Evolutionary conservation across 2,329 filamentous ascomycete genomes (phyloP), one percentile per base, ranked within the genome.

Genomic region (Cladophialophora immunda): DNA sequence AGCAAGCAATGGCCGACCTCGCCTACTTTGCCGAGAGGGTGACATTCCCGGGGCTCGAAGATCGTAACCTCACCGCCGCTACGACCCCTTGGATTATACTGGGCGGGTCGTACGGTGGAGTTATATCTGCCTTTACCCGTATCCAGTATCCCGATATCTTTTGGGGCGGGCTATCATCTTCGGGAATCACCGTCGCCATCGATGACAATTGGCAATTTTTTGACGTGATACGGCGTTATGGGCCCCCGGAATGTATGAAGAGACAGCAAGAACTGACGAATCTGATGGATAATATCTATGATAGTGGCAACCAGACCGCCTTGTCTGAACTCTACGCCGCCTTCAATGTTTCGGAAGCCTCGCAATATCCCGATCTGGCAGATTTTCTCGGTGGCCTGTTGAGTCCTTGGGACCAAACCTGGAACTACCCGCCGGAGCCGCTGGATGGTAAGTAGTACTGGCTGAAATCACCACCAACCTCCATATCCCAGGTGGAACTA

Each of bases 21-120:
- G 91, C 88, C 1, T 96, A 92, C 78, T 96, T 96, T 78, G 91
- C 92, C 0, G 79, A 87, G 68, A 85, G 95, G 71, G 84, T 93
- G 41, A 81, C 86, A 60, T 93, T 93, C 67, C 82, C 86, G 0
- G 92, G 92, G 0, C 79, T 93, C 5, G 89, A 91, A 74, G 79
- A 91, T 68, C 75, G 85, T 22, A 85, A 93, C 69, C 78, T 94
- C 34, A 92, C 86, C 0, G 86, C 91, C 0, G 80, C 85, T 0
- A 83, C 81, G 1, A 88, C 87, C 0, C 87, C 92, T 0, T 95
- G 89, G 80, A 89, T 96, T 66, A 87, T 87, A 0, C 96, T 96
- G 67, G 93, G 93, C 1, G 92, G 92, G 0, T 93, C 90, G 0
- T 96, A 96, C 74, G 91, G 92, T 0, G 93, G 93, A 2, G 89